These are phyloP conservation scores for Leccinum incarnatum DNA, from an alignment of 768 basidiomycete species.

Conservation along the genomic window DNA sequence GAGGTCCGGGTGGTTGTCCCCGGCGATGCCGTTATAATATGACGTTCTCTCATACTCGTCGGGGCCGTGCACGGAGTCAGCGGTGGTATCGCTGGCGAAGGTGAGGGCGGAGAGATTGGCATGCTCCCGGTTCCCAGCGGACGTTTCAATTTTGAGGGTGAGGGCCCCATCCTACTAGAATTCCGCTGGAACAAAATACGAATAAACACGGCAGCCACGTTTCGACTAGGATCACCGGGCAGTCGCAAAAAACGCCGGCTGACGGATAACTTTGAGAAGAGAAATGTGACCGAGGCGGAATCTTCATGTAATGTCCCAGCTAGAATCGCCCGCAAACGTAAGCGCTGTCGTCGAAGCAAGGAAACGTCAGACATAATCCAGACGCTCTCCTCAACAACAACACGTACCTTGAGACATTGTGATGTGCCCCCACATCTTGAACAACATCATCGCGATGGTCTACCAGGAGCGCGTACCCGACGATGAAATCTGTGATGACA, in stretches of 20 bases:
- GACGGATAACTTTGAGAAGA: no score
- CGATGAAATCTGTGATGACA: slow-evolving; percentile 72
- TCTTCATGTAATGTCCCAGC: slow-evolving; percentile 73
- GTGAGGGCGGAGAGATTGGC: no score
- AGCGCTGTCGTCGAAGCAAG: slow-evolving; percentile 38
- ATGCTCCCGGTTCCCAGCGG: no score
- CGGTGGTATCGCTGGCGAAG: no score
- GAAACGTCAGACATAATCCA: neutral
- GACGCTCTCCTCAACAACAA: neutral
- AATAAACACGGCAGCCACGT: no score
- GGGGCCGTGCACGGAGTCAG: neutral
- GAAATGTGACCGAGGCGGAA: slow-evolving; percentile 49
- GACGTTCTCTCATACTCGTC: neutral
- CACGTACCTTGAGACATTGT: slow-evolving; percentile 47
- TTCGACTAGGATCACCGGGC: no score
- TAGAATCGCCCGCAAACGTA: slow-evolving; percentile 69
- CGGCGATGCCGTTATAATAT: neutral
- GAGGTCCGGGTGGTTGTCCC: neutral
- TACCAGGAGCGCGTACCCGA: slow-evolving; percentile 58
- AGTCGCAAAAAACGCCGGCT: no score
- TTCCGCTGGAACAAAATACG: no score
- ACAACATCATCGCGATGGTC: slow-evolving; percentile 82
- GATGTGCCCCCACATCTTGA: slow-evolving; percentile 70
- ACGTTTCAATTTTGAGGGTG: no score
- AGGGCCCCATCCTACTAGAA: no score